Base-by-base conservation (phyloP, 179 eudicot genomes). In the Silene vulgaris region DNA sequence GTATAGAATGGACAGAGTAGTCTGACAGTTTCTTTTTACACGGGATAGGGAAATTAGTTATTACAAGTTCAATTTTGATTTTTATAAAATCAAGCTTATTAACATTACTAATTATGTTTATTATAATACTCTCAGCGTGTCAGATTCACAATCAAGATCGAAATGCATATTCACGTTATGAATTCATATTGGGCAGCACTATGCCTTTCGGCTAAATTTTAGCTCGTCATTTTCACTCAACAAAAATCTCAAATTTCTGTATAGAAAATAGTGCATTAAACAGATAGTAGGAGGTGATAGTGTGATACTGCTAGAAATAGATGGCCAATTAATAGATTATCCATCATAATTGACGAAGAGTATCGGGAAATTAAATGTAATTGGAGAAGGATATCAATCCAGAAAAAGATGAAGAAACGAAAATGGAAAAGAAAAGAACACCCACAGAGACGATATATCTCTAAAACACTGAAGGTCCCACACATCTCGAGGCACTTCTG, bases 391-490 rank as follows among this genome's bases (percentile, higher is more conserved):
- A 17, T 23, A 29, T 26, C 43, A 50, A 30, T 6, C 20, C 16
- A n/a, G 19, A 19, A 40, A 70, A 21, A n/a, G 19, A 62, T 64
- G 43, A 56, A 76, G n/a, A 17, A 66, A 43, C 79, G 40, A 28
- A 21, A 32, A 57, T 56, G 63, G 48, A 72, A 14, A 73, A 11
- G 50, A 19, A 19, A 59, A 56, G 14, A 72, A 29, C 48, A 88
- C 98, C 88, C 80, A 95, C 99, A 80, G 67, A n/a, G 97, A 92
- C 74, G 91, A 89, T 73, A 83, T 76, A 64, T 83, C 81, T 88
- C 89, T 88, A 75, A 95, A 92, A 54, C 91, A 82, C 73, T 86
- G 94, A 80, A 92, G 95, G 70, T 90, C 92, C 99, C 99, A 92
- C 64, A 92, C 75, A 78, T 95, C 99, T 77, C 81, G 89, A 60